Percentiles rank a stretch among this genome's conserved stretches.
Evolutionary conservation across 2,329 filamentous ascomycete genomes (phyloP).

Genomic region (Fusarium falciforme): DNA sequence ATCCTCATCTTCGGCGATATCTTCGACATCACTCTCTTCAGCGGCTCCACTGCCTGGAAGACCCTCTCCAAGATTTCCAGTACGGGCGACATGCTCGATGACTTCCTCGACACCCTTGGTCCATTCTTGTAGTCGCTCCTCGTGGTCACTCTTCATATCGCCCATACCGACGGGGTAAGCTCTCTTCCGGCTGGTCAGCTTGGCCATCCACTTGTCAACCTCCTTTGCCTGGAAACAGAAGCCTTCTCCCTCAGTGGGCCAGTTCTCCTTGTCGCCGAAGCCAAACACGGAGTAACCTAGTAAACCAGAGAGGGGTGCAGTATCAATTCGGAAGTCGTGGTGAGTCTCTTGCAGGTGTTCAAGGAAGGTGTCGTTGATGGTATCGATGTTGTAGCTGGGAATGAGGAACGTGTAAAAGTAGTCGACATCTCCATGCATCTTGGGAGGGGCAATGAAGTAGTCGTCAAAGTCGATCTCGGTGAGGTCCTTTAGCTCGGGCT

Average conservation of each 20-base stretch:
- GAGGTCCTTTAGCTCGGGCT: slow-evolving; percentile 79
- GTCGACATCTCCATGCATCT: slow-evolving; percentile 64
- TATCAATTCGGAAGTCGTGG: slow-evolving; percentile 96
- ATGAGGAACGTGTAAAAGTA: slow-evolving; percentile 87
- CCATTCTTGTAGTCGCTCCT: slow-evolving; percentile 80
- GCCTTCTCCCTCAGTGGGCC: slow-evolving; percentile 89
- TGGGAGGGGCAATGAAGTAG: slow-evolving; percentile 84
- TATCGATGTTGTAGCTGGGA: slow-evolving; percentile 96
- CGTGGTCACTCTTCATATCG: slow-evolving; percentile 81
- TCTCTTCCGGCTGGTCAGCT: slow-evolving; percentile 85
- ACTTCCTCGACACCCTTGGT: slow-evolving; percentile 77
- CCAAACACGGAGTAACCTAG: slow-evolving; percentile 95
- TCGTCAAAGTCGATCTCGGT: slow-evolving; percentile 93
- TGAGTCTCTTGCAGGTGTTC: slow-evolving; percentile 92
- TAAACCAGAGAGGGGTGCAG: slow-evolving; percentile 79
- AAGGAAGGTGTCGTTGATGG: slow-evolving; percentile 87
- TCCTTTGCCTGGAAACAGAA: slow-evolving; percentile 94
- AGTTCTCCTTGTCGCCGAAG: slow-evolving; percentile 89
- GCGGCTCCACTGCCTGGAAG: slow-evolving; percentile 85
- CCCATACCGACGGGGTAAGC: slow-evolving; percentile 91
- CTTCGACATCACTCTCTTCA: slow-evolving; percentile 85
- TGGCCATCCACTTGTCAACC: slow-evolving; percentile 97
- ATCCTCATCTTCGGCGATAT: slow-evolving; percentile 68
- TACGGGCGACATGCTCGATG: slow-evolving; percentile 71
- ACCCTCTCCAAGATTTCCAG: slow-evolving; percentile 69